phyloP scores from a whole-genome alignment of 495 filamentous ascomycete genomes.

The Neurospora sp. region DNA sequence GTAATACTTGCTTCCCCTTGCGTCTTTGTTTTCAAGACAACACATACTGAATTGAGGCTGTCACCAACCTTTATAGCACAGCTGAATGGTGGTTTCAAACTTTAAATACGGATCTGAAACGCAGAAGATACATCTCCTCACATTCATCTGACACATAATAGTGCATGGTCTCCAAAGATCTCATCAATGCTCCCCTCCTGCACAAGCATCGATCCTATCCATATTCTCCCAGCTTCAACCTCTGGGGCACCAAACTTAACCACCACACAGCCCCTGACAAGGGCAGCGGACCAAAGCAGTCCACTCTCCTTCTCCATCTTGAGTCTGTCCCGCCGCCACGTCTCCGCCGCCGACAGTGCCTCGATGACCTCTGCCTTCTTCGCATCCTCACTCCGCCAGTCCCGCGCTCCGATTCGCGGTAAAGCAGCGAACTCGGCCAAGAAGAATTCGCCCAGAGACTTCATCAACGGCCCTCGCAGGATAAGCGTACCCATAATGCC shows the following conservation, averaged over 20 bases:
- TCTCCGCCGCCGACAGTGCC: constrained; percentile 26
- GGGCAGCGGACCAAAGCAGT: constrained; percentile 78
- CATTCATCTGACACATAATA: constrained; percentile 39
- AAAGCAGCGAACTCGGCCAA: constrained; percentile 62
- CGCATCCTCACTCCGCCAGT: constrained; percentile 52
- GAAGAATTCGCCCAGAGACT: constrained; percentile 55
- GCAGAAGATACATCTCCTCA: neutral
- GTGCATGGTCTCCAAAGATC: constrained; percentile 40
- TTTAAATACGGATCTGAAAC: neutral
- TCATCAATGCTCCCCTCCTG: constrained; percentile 38
- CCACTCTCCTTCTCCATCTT: constrained; percentile 45
- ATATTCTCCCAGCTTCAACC: constrained; percentile 39
- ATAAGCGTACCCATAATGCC: constrained; percentile 75
- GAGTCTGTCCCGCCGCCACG: constrained; percentile 34
- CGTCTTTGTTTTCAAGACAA: neutral
- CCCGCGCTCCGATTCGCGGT: constrained; percentile 74
- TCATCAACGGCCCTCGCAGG: constrained; percentile 62
- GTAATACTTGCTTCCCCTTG: neutral
- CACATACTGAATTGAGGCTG: neutral
- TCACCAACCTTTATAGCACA: neutral
- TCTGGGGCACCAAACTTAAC: constrained; percentile 65
- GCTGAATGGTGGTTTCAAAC: neutral
- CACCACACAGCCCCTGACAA: constrained; percentile 71
- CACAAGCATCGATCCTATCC: constrained; percentile 42
- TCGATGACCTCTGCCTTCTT: constrained; percentile 16